Evolutionary conservation across 148 eudicot genomes (phyloP).

Genomic region (Polygonum aviculare): DNA sequence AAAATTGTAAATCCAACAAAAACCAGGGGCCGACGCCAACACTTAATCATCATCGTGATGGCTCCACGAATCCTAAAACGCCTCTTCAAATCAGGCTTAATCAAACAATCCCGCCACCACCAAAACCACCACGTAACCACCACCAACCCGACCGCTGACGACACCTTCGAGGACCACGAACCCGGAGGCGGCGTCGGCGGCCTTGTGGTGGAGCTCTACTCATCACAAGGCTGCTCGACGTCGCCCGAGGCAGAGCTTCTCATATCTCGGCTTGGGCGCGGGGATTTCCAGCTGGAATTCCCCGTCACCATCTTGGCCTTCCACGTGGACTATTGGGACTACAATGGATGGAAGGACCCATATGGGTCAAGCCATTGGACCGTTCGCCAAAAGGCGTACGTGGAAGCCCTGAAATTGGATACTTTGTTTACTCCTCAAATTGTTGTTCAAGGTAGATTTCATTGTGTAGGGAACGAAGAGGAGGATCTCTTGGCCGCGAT

Average conservation of each 20-base stretch:
- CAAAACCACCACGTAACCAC: constrained; percentile 1
- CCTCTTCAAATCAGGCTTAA: constrained; percentile 28
- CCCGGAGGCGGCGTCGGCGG: constrained; percentile 16
- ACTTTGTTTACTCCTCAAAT: constrained; percentile 82
- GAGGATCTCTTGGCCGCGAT: constrained; percentile 46
- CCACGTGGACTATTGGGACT: constrained; percentile 95
- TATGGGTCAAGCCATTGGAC: constrained; percentile 77
- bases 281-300: constrained; percentile 49
- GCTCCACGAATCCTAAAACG: constrained; percentile 45
- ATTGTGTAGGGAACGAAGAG: constrained; percentile 58
- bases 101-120: neutral
- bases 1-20: neutral
- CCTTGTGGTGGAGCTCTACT: constrained; percentile 65
- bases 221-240: constrained; percentile 80
- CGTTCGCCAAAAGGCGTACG: constrained; percentile 70
- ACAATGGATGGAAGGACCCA: constrained; percentile 80
- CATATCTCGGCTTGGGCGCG: constrained; percentile 71
- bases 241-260: constrained; percentile 74
- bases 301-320: constrained; percentile 53
- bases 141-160: constrained; percentile 25
- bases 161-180: constrained; percentile 10
- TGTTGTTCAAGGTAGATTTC: constrained; percentile 62
- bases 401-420: constrained; percentile 55
- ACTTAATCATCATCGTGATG: constrained; percentile 20
- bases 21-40: too few species aligned